Conservation (phyloP, 768 basidiomycete species). For the Scleroderma bovista region DNA sequence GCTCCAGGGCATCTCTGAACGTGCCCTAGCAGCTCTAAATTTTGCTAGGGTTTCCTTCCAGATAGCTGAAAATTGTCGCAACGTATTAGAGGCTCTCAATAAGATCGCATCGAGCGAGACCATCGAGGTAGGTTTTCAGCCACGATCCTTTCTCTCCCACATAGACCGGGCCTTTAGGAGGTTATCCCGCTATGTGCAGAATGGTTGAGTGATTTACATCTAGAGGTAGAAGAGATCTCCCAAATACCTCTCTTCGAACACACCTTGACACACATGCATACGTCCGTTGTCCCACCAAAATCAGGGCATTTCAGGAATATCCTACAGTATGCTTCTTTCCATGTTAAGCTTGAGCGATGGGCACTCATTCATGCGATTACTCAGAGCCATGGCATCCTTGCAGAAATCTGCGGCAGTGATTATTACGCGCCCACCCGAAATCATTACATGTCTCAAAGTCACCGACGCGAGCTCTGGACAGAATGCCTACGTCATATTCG, state of each 20-base stretch:
- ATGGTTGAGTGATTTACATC: conserved; percentile 41
- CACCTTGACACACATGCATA: neutral
- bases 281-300: neutral
- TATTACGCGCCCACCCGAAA: conserved; percentile 70
- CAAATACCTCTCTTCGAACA: conserved; percentile 36
- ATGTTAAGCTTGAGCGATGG: neutral
- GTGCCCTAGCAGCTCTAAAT: conserved; percentile 64
- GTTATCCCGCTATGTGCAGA: conserved; percentile 26
- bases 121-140: conserved; percentile 18
- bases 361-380: neutral
- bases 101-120: conserved; percentile 17
- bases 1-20: conserved; percentile 42
- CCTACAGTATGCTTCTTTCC: neutral
- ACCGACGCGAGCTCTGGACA: conserved; percentile 9
- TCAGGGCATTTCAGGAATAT: neutral
- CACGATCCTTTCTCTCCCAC: neutral
- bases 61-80: conserved; percentile 10
- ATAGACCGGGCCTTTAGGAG: neutral
- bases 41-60: conserved; percentile 48
- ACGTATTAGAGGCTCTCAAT: conserved; percentile 12
- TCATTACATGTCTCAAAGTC: conserved; percentile 47
- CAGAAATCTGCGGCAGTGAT: conserved; percentile 35
- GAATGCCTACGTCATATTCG: conserved; percentile 52
- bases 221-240: conserved; percentile 44
- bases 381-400: conserved; percentile 19